Base-by-base conservation (phyloP, 177 flowering plant species). In the Telopea speciosissima region DNA sequence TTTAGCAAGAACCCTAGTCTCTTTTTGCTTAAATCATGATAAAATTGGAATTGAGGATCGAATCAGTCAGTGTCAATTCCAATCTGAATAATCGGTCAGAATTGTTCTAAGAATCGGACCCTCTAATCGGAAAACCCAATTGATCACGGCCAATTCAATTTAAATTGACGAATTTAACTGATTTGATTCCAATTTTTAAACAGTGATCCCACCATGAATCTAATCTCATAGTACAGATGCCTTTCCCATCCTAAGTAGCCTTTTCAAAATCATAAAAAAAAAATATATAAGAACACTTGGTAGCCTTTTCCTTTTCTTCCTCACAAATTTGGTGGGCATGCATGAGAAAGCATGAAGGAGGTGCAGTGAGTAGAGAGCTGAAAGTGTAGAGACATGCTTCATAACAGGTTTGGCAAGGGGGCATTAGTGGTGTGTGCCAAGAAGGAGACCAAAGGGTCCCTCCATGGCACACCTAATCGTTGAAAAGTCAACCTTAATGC, bases 401-500 rank as follows among this genome's bases (percentile, higher is more conserved):
- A 21, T 11, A 66, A 71, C 68, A 14, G 31, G 49, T 36, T 73
- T 23, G 76, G 79, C 80, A 81, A 17, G 69, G 60, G 66, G 60
- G 66, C 31, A 79, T 82, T 79, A 72, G 66, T 76, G 79, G 24
- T 86, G 92, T 75, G 26, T 2, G 67, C 59, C n/a, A 75, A 71
- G 74, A 71, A 74, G 90, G 90, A 79, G 74, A 82, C 92, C 60
- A 44, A 68, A 65, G 80, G 84, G 85, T 3, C 84, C 81, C 75
- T 5, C 54, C 54, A 17, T 17, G 75, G 75, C 73, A 65, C 62
- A 36, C 77, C 73, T 79, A 81, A 76, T 80, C 68, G 79, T 79
- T 83, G 84, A 78, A 64, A 76, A 70, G 85, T 84, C 89, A 77
- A 82, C 83, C 65, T 85, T 84, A 83, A n/a, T 76, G 72, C 74